A percentile compares a stretch with the other conserved stretches of the same genome.
phyloP scores from a whole-genome alignment of 441 rosid species.

The Populus hybrid region DNA sequence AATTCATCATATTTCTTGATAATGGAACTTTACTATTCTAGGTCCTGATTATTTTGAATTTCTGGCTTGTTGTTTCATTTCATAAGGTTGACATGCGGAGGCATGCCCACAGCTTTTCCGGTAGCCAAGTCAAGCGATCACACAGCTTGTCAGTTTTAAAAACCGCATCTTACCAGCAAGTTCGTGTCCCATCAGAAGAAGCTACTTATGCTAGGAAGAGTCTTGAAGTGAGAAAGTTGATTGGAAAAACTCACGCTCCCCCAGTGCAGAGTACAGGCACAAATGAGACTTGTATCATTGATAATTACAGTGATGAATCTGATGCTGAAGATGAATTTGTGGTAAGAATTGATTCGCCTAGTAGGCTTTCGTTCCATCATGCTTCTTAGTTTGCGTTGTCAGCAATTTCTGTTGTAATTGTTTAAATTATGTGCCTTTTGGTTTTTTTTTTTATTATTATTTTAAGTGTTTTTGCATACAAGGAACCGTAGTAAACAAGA shows the following conservation, averaged over 20 bases:
- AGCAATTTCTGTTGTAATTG: background rate
- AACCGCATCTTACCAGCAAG: conserved; percentile 28
- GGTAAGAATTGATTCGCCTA: conserved; percentile 72
- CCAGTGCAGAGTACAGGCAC: conserved; percentile 13
- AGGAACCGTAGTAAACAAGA: background rate
- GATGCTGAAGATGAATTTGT: conserved; percentile 50
- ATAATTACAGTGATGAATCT: conserved; percentile 56
- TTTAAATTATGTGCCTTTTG: background rate
- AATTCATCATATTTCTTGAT: background rate
- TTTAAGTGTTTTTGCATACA: background rate
- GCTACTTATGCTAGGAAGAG: conserved; percentile 32
- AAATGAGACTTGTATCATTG: conserved; percentile 26
- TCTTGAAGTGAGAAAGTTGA: conserved; percentile 23
- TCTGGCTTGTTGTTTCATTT: conserved; percentile 2
- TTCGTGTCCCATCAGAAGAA: conserved; percentile 53
- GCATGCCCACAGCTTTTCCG: conserved; percentile 33
- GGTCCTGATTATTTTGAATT: background rate
- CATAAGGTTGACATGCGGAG: conserved; percentile 43
- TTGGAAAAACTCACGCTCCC: conserved; percentile 16
- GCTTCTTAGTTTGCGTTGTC: conserved; percentile 10
- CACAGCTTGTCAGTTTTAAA: conserved; percentile 38
- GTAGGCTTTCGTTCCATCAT: conserved; percentile 46
- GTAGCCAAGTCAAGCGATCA: conserved; percentile 27
- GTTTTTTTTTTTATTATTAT: too few species aligned
- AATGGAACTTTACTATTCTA: background rate